phyloP scores from a whole-genome alignment of 2,329 filamentous ascomycete genomes.

The Hypoxylon sp. region DNA sequence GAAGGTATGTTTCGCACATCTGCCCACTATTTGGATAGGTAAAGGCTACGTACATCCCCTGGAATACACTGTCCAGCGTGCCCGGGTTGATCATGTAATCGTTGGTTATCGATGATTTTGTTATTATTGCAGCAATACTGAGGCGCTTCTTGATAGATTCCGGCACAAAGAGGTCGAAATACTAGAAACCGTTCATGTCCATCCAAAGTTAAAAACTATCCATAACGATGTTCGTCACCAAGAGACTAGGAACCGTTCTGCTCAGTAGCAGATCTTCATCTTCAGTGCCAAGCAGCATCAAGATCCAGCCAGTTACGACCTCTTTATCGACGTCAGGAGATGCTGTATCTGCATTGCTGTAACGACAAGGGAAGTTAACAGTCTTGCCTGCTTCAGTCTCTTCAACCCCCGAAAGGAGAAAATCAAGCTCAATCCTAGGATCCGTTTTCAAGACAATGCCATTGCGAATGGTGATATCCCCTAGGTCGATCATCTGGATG shows the following conservation, averaged over 20 bases:
- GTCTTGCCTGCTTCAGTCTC: not conserved
- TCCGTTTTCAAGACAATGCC: not conserved
- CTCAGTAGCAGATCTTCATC: not conserved
- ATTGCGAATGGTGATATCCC: constrained; percentile 1
- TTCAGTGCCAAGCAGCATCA: not conserved
- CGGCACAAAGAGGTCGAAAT: constrained; percentile 2
- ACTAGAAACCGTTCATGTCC: constrained; percentile 8
- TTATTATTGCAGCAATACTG: not conserved
- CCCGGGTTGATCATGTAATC: constrained; percentile 10
- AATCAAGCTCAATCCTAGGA: not conserved
- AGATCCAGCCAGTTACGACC: not conserved
- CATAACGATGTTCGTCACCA: not conserved
- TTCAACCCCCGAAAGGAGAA: not conserved
- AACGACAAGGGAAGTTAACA: not conserved
- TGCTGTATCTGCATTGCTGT: not conserved
- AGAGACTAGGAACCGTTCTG: not conserved
- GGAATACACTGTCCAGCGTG: constrained; percentile 15
- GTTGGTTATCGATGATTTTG: not conserved
- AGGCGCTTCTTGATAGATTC: constrained; percentile 5
- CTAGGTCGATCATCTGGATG: not conserved
- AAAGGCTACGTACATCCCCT: constrained; percentile 20
- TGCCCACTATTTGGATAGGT: constrained; percentile 13
- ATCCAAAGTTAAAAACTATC: constrained; percentile 27
- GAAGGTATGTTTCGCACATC: constrained; percentile 16
- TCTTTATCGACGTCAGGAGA: constrained; percentile 3